Percentiles rank a stretch among this genome's conserved stretches.
These are phyloP conservation scores for Melaleuca quinquenervia DNA, from an alignment of 345 rosid species.

Conservation along the genomic window DNA sequence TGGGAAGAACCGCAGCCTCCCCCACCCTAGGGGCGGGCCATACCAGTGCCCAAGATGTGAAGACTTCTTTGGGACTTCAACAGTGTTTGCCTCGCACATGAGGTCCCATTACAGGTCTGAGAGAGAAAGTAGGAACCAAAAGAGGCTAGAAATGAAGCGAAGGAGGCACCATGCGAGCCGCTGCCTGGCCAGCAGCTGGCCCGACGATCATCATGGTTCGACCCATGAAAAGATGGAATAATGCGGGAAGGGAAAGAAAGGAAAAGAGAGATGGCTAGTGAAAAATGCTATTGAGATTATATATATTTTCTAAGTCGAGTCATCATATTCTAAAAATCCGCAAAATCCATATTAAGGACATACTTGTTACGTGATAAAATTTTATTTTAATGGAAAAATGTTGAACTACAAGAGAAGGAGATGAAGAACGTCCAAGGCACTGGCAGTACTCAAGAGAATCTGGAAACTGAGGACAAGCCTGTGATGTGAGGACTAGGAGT, in stretches of 20 bases:
- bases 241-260: neutral
- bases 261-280: neutral
- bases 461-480: neutral
- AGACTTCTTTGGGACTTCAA: neutral
- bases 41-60: constrained; percentile 18
- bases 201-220: neutral
- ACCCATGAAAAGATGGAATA: neutral
- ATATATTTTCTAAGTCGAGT: neutral
- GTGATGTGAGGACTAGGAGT: neutral
- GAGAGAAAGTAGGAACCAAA: constrained; percentile 1
- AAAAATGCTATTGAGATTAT: too few species aligned
- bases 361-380: neutral
- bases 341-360: neutral
- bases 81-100: constrained; percentile 20
- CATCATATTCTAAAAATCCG: neutral
- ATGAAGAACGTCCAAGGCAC: neutral
- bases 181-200: neutral
- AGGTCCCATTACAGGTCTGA: constrained; percentile 7
- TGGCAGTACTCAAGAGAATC: neutral
- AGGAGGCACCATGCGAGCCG: neutral
- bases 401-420: neutral
- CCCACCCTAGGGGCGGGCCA: constrained; percentile 8
- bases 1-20: constrained; percentile 19
- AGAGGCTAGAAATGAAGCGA: constrained; percentile 5
- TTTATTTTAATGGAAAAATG: neutral